Conservation (phyloP, 2,329 filamentous ascomycete genomes). For the Fusarium metavorans region DNA sequence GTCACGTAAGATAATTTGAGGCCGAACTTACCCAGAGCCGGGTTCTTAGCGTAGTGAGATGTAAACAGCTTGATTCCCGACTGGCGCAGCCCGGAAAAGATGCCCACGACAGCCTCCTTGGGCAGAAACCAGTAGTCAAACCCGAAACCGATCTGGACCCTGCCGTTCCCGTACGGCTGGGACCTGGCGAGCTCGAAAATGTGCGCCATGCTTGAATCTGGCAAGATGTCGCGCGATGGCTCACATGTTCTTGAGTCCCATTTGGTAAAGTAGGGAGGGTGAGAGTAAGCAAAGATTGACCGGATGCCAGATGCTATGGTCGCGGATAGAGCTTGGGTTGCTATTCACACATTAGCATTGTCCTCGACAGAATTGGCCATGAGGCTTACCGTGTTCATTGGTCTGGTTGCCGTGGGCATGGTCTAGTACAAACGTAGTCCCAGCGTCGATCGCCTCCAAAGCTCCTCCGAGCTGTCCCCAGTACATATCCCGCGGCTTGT, state of each 20-base stretch:
- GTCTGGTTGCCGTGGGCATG: conserved; percentile 18
- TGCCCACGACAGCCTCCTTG: conserved; percentile 2
- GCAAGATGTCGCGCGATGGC: conserved; percentile 11
- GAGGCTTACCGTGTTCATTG: conserved; percentile 12
- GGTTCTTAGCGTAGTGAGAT: conserved; percentile 16
- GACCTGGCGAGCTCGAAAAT: neutral
- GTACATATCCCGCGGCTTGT: conserved; percentile 8
- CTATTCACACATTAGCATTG: neutral
- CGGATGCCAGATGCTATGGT: conserved; percentile 12
- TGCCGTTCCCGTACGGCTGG: conserved; percentile 4
- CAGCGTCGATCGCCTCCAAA: conserved; percentile 7
- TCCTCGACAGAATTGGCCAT: neutral
- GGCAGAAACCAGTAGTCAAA: conserved; percentile 17
- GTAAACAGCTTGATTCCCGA: conserved; percentile 18
- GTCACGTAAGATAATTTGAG: neutral
- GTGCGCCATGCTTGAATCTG: conserved; percentile 3
- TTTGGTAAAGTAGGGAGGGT: neutral
- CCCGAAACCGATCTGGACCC: conserved; percentile 9
- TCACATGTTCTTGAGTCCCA: conserved; percentile 7
- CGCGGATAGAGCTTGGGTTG: conserved; percentile 6
- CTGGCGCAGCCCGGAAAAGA: neutral
- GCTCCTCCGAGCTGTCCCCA: conserved; percentile 12
- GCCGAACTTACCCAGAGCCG: conserved; percentile 6
- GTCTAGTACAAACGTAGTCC: conserved; percentile 14
- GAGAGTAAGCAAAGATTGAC: conserved; percentile 12